Evolutionary conservation across 768 basidiomycete genomes (phyloP), one percentile per base, ranked within the genome.

Genomic region (Rhodotorula toruloides): DNA sequence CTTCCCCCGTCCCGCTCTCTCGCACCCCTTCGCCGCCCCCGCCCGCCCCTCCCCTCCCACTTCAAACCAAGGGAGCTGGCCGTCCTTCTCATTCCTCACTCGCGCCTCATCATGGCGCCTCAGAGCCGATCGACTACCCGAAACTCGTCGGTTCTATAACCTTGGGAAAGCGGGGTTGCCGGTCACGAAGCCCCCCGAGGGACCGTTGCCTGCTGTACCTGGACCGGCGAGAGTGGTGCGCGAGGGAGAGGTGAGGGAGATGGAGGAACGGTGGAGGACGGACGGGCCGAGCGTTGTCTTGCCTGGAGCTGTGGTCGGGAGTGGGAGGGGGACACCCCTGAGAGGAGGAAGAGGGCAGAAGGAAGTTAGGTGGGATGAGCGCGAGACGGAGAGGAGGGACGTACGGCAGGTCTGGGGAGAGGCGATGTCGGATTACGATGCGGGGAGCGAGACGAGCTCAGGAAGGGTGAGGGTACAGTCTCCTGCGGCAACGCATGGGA

Each of bases 211-310:
- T 14, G 37, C 32, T 34, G 49, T 37, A 6, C 66, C 66, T 2
- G 52, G n/a, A 22, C n/a, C n/a, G n/a, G n/a, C n/a, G n/a, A n/a
- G n/a, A n/a, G n/a, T n/a, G n/a, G n/a, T n/a, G n/a, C n/a, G n/a
- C n/a, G n/a, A n/a, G n/a, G 40, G 17, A 31, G 56, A 31, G 49
- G 36, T 53, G 17, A 16, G 50, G 13, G 61, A 58, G 29, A 67
- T 67, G 66, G 50, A 58, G 46, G 56, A 67, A 40, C 29, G 66
- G 16, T 67, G 66, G 66, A 47, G 61, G 32, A 31, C 42, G 22
- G 42, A 17, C 10, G 49, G 37, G 37, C 49, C 65, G 48, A 29
- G 12, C 1, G 31, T 67, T 11, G 47, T 47, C 1, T 11, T 22
- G 14, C n/a, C n/a, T n/a, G n/a, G n/a, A n/a, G n/a, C n/a, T n/a